These are phyloP conservation scores for Boletus rubescentipes DNA, from an alignment of 768 basidiomycete species.

Conservation along the genomic window DNA sequence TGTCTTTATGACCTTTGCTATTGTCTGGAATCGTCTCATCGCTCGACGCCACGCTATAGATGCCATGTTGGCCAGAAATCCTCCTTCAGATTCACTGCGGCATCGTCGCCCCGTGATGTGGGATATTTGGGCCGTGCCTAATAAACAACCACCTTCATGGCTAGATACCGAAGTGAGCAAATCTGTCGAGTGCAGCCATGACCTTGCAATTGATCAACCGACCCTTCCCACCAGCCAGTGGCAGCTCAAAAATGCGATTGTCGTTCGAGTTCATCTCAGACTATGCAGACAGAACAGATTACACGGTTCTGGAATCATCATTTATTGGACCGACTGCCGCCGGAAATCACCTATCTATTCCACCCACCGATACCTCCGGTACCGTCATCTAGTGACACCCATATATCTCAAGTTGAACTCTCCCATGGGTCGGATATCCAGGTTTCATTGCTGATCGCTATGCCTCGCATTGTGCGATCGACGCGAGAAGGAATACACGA, in stretches of 20 bases:
- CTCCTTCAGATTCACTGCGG: neutral
- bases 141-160: conserved; percentile 12
- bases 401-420: conserved; percentile 2
- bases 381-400: neutral
- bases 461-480: conserved; percentile 21
- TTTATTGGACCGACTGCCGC: conserved; percentile 18
- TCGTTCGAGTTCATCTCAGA: neutral
- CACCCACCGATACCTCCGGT: conserved; percentile 11
- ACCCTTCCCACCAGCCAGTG: conserved; percentile 21
- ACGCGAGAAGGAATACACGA: neutral
- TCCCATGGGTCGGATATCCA: conserved; percentile 24
- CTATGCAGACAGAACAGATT: conserved; percentile 3
- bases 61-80: conserved; percentile 7
- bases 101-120: conserved; percentile 22
- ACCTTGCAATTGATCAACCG: neutral
- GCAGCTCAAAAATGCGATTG: conserved; percentile 13
- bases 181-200: conserved; percentile 20
- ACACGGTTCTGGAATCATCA: conserved; percentile 23
- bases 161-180: conserved; percentile 20
- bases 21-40: conserved; percentile 35
- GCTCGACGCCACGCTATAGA: conserved; percentile 30
- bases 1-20: conserved; percentile 30
- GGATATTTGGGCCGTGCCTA: conserved; percentile 20
- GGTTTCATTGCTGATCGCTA: conserved; percentile 28
- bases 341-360: conserved; percentile 31